Base-by-base conservation (phyloP, 2,329 filamentous ascomycete genomes). In the Escovopsis sp. region DNA sequence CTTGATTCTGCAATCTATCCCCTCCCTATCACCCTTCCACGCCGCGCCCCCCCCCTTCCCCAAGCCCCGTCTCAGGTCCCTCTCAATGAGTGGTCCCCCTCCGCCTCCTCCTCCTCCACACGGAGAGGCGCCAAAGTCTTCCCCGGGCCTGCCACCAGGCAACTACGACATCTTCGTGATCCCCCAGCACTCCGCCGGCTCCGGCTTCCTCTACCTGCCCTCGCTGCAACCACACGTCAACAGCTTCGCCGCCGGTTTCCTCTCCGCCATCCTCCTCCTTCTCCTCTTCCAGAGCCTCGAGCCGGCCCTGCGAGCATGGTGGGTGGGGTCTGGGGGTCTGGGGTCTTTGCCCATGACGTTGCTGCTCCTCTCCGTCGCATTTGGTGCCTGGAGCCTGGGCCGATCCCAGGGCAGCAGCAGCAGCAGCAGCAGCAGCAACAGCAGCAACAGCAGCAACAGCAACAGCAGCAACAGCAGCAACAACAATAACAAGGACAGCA, bases 141-240 rank as follows among this genome's bases (percentile, higher is more conserved):
- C 72, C 27, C 57, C 65, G 13, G 79, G 81, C 38, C 65, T 94
- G 33, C 88, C 88, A 3, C 70, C 81, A 1, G 87, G 88, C 37
- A 92, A 90, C 54, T 96, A 94, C 59, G 88, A 96, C 63, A 93
- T 96, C 53, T 94, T 94, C 62, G 80, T 94, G 54, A 87, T 96
- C 50, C 88, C 88, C 7, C 84, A 87, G 32, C 86, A 94, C 56
- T 88, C 86, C 10, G 71, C 87, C 6, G 88, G 88, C 35, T 75
- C 77, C 0, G 88, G 88, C 25, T 94, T 94, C 57, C 65, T 96
- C 19, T 94, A 96, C 56, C 72, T 96, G n/a, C 88, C 88, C 0
- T 94, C 87, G 0, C 58, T 96, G 41, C 72, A 79, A 51, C 80
- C 84, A 15, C 83, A 90, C 50, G 69, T 79, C 49, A 94, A 94